Percentiles rank a stretch among this genome's conserved stretches.
Evolutionary conservation across 306 rosid genomes (phyloP).

Genomic region (Ammopiptanthus mongolicus): DNA sequence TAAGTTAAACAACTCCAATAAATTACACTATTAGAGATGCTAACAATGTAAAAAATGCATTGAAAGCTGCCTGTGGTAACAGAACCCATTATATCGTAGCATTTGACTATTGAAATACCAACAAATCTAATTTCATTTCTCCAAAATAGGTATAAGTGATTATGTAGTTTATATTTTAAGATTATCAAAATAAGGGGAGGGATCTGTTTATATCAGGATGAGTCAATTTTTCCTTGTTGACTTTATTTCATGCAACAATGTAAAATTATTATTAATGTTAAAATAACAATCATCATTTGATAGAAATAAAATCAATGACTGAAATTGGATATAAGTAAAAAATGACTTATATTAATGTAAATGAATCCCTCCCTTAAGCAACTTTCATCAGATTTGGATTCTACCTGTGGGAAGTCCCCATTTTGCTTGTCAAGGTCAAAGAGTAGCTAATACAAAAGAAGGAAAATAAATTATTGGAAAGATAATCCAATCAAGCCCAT

Average conservation of each 20-base stretch:
- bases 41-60: neutral
- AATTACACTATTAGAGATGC: too few relatives aligned
- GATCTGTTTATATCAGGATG: too few relatives aligned
- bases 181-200: neutral
- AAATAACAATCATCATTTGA: too few relatives aligned
- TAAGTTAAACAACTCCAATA: too few relatives aligned
- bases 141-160: neutral
- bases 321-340: too few relatives aligned
- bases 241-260: too few relatives aligned
- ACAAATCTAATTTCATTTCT: neutral
- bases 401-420: constrained; percentile 30
- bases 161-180: neutral
- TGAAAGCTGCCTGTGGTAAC: neutral
- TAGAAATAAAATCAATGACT: too few relatives aligned
- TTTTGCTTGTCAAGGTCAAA: constrained; percentile 32
- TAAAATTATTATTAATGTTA: too few relatives aligned
- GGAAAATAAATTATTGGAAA: neutral
- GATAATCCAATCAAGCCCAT: constrained; percentile 1
- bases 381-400: neutral
- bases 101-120: neutral
- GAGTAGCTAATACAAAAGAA: constrained; percentile 4
- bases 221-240: too few relatives aligned
- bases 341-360: too few relatives aligned
- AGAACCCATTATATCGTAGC: neutral
- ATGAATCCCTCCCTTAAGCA: too few relatives aligned